phyloP scores from a whole-genome alignment of 495 filamentous ascomycete genomes.

The Penicillium taxi region DNA sequence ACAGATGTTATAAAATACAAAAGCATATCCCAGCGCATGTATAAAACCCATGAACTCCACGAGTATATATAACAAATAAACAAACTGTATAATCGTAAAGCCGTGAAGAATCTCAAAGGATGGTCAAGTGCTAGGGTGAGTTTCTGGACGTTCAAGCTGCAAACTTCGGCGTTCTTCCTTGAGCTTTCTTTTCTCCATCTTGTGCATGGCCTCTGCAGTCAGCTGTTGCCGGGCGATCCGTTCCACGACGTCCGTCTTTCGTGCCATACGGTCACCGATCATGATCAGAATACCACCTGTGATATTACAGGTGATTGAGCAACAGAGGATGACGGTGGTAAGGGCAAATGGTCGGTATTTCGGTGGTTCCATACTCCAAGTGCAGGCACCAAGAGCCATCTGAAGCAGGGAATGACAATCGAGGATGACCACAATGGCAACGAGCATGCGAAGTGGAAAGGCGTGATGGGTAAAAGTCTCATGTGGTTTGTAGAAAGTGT shows the following conservation, averaged over 20 bases:
- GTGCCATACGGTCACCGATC: constrained; percentile 60
- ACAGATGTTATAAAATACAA: not conserved
- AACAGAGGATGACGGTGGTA: constrained; percentile 72
- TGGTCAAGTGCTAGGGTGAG: no score
- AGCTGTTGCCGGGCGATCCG: constrained; percentile 63
- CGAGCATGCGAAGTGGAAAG: constrained; percentile 61
- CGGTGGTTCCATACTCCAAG: constrained; percentile 61
- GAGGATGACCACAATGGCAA: constrained; percentile 64
- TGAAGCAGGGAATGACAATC: constrained; percentile 69
- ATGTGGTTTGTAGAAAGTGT: constrained; percentile 81
- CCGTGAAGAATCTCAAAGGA: no score
- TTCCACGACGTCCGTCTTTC: constrained; percentile 78
- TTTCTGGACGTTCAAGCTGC: constrained; percentile 13
- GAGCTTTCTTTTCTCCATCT: constrained; percentile 55
- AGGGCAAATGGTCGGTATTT: constrained; percentile 52
- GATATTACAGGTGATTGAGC: constrained; percentile 65
- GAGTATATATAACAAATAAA: no score
- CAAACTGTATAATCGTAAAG: no score
- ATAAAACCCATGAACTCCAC: no score
- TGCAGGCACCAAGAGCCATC: constrained; percentile 65
- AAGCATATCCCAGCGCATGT: not conserved
- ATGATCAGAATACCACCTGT: constrained; percentile 62
- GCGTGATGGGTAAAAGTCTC: constrained; percentile 73
- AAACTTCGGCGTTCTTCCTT: constrained; percentile 39
- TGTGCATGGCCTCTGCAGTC: constrained; percentile 63